Conservation (phyloP, 257 asterid genomes). For the Linaria vulgaris region DNA sequence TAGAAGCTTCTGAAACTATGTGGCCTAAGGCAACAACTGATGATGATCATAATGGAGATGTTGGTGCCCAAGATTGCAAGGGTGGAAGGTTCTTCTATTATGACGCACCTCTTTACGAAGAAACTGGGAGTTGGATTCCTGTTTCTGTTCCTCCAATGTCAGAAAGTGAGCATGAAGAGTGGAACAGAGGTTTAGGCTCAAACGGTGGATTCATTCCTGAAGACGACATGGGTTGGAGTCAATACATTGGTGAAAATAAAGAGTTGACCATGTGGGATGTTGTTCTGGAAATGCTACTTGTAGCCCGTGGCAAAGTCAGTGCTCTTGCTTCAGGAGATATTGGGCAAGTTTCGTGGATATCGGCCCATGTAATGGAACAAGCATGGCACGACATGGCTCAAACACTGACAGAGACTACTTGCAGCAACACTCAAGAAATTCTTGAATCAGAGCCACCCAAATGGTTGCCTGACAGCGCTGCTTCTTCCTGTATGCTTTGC, state of each 20-base stretch:
- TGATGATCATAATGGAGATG: slow-evolving; percentile 25
- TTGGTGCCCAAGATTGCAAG: slow-evolving; percentile 27
- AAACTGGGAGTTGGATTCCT: slow-evolving; percentile 96
- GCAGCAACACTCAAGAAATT: slow-evolving; percentile 61
- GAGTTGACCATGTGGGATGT: slow-evolving; percentile 99
- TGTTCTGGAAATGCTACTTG: slow-evolving; percentile 86
- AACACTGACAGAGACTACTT: slow-evolving; percentile 76
- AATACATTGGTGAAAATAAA: slow-evolving; percentile 56
- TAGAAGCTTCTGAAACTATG: slow-evolving; percentile 21
- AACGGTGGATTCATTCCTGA: slow-evolving; percentile 76
- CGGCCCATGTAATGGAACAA: slow-evolving; percentile 71
- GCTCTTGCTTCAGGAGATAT: slow-evolving; percentile 77
- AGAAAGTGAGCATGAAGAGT: slow-evolving; percentile 73
- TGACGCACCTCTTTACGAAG: slow-evolving; percentile 78
- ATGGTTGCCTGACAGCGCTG: slow-evolving; percentile 95
- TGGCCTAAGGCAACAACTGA: slow-evolving; percentile 27
- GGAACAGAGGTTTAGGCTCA: slow-evolving; percentile 75
- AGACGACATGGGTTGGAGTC: slow-evolving; percentile 64
- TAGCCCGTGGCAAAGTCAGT: slow-evolving; percentile 81
- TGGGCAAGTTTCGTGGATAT: slow-evolving; percentile 59
- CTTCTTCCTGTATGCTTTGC: slow-evolving; percentile 93
- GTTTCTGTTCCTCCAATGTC: slow-evolving; percentile 98
- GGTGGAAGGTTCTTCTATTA: slow-evolving; percentile 72
- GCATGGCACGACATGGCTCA: slow-evolving; percentile 98
- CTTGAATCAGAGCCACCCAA: slow-evolving; percentile 92